phyloP scores from a whole-genome alignment of 2,329 filamentous ascomycete genomes.

The Mycosphaerella sp. region DNA sequence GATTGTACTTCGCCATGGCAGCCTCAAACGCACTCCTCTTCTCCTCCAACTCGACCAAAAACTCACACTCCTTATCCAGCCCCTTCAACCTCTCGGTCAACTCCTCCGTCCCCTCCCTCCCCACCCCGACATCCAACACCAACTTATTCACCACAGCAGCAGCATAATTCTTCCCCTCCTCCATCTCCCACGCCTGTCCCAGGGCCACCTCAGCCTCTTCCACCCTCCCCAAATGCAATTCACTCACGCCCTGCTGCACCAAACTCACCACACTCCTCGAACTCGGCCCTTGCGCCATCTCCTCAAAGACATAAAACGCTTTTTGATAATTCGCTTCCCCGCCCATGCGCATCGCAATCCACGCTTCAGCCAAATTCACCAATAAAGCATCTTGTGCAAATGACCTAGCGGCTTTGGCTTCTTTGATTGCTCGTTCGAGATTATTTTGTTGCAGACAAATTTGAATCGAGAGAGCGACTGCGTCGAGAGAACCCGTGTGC shows the following conservation, averaged over 20 bases:
- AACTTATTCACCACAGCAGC: constrained; percentile 77
- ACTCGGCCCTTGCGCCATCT: constrained; percentile 80
- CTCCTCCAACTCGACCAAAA: constrained; percentile 68
- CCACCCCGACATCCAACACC: constrained; percentile 69
- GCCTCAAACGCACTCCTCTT: constrained; percentile 85
- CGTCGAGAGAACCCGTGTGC: constrained; percentile 74
- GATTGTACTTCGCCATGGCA: constrained; percentile 76
- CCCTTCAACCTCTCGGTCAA: constrained; percentile 48
- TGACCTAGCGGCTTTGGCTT: constrained; percentile 75
- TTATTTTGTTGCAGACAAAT: constrained; percentile 90
- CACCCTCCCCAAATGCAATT: constrained; percentile 79
- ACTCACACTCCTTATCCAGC: constrained; percentile 59
- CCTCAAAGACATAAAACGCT: constrained; percentile 95
- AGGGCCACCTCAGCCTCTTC: constrained; percentile 86
- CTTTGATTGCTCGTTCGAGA: constrained; percentile 82
- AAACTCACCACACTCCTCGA: constrained; percentile 70
- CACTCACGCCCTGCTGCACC: constrained; percentile 81
- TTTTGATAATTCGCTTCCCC: constrained; percentile 87
- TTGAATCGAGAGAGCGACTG: constrained; percentile 81
- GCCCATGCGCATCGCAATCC: constrained; percentile 86
- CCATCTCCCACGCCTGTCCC: constrained; percentile 69
- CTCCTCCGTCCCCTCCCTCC: constrained; percentile 63
- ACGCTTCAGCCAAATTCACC: constrained; percentile 91
- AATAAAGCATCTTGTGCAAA: constrained; percentile 94
- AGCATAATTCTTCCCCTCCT: constrained; percentile 53